Evolutionary conservation across 73 alveolate genomes (phyloP).

Genomic region (Halteria grandinella): DNA sequence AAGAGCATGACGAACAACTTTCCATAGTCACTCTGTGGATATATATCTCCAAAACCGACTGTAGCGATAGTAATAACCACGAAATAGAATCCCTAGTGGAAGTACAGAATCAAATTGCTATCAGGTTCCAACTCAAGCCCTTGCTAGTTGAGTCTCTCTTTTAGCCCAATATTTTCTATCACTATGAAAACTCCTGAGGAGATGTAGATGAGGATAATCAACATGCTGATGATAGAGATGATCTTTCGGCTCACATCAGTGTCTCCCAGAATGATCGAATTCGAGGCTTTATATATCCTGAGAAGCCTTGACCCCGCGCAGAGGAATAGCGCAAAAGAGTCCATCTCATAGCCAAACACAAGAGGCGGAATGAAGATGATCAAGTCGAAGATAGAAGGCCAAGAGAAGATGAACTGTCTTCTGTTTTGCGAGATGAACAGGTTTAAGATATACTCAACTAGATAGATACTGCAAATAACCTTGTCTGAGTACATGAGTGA

Average conservation of each 20-base stretch:
- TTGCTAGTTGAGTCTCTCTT: slow-evolving; percentile 35
- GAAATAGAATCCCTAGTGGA: slow-evolving; percentile 90
- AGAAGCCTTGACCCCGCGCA: slow-evolving; percentile 51
- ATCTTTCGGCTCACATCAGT: slow-evolving; percentile 60
- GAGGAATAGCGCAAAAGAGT: slow-evolving; percentile 20
- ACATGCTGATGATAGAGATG: slow-evolving; percentile 23
- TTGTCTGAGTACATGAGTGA: slow-evolving; percentile 6
- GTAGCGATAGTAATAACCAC: slow-evolving; percentile 91
- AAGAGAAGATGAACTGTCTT: slow-evolving; percentile 49
- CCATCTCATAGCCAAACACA: slow-evolving; percentile 1
- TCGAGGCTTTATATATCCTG: slow-evolving; percentile 49
- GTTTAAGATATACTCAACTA: slow-evolving; percentile 62
- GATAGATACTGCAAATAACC: no score
- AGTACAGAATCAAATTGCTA: no score
- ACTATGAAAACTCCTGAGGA: slow-evolving; percentile 80
- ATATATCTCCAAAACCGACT: slow-evolving; percentile 97
- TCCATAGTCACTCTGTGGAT: slow-evolving; percentile 88
- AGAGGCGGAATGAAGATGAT: slow-evolving; percentile 66
- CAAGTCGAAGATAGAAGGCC: slow-evolving; percentile 58
- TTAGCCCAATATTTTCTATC: slow-evolving; percentile 71
- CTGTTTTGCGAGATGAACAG: slow-evolving; percentile 76
- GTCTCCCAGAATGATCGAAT: slow-evolving; percentile 42
- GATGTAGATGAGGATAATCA: slow-evolving; percentile 45
- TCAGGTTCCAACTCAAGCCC: slow-evolving; percentile 84
- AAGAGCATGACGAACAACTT: slow-evolving; percentile 82